Evolutionary conservation across 768 basidiomycete species (phyloP).

Genomic region (Peribolospora kevripleyi): DNA sequence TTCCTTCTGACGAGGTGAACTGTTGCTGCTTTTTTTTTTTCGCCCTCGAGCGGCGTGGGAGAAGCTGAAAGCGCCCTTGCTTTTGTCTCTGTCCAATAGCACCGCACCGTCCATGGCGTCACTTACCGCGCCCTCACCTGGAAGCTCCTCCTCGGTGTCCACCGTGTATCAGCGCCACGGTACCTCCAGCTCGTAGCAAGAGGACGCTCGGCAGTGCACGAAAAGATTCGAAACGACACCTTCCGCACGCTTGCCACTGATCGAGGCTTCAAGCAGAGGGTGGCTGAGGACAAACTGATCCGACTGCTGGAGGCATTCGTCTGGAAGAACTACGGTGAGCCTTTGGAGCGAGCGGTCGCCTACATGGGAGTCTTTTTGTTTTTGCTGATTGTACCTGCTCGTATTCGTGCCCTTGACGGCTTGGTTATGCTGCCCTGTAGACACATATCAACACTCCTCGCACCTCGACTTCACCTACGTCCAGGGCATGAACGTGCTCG

Average conservation of each 20-base stretch:
- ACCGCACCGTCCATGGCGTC: too few species aligned
- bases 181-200: slow-evolving; percentile 56
- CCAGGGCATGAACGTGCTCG: slow-evolving; percentile 97
- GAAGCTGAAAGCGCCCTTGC: too few species aligned
- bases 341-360: neutral
- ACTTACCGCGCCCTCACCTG: neutral
- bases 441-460: slow-evolving; percentile 19
- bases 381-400: neutral
- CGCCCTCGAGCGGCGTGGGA: too few species aligned
- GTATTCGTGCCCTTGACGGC: neutral
- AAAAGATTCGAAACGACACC: slow-evolving; percentile 44
- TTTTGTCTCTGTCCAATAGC: too few species aligned
- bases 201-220: slow-evolving; percentile 20
- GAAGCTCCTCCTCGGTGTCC: slow-evolving; percentile 1
- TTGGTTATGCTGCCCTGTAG: neutral
- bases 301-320: slow-evolving; percentile 93
- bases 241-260: slow-evolving; percentile 93
- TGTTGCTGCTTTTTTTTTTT: too few species aligned
- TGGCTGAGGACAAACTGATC: slow-evolving; percentile 89
- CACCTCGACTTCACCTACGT: slow-evolving; percentile 82
- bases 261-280: slow-evolving; percentile 87
- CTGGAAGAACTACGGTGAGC: slow-evolving; percentile 67
- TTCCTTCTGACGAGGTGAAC: too few species aligned
- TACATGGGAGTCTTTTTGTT: neutral
- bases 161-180: slow-evolving; percentile 5